phyloP scores from a whole-genome alignment of 768 basidiomycete genomes.

The Goffeauzyma gilvescens region DNA sequence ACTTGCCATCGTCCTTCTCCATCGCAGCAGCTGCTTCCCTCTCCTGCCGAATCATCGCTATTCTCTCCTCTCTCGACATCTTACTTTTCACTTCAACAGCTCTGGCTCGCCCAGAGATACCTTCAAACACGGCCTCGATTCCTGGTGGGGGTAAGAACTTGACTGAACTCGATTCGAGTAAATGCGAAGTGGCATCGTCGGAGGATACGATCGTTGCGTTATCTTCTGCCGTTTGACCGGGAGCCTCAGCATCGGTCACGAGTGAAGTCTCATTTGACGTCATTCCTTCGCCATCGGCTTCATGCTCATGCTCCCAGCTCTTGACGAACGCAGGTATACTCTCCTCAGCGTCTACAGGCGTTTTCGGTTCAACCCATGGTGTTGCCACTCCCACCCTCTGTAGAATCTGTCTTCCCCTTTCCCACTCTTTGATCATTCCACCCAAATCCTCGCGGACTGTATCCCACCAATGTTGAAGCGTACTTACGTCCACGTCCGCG shows the following conservation, averaged over 20 bases:
- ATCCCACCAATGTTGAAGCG: constrained; percentile 15
- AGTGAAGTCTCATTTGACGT: constrained; percentile 5
- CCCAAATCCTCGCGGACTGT: constrained; percentile 18
- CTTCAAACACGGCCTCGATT: constrained; percentile 22
- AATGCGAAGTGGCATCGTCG: constrained; percentile 3
- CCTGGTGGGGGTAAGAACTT: constrained; percentile 16
- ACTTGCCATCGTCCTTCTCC: not conserved
- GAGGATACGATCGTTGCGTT: not conserved
- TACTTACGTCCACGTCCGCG: no score
- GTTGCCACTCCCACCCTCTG: constrained; percentile 10
- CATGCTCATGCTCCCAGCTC: constrained; percentile 10
- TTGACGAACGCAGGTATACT: constrained; percentile 11
- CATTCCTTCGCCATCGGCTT: constrained; percentile 1
- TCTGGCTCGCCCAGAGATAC: not conserved
- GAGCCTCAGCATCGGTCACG: not conserved
- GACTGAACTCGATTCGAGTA: constrained; percentile 4
- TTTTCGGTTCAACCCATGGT: not conserved
- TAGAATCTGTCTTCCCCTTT: constrained; percentile 17
- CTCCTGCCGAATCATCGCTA: constrained; percentile 13
- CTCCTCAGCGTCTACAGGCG: not conserved
- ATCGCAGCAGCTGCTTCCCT: constrained; percentile 12
- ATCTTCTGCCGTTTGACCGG: no score
- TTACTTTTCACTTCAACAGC: not conserved
- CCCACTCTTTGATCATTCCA: constrained; percentile 20
- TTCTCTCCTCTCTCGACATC: constrained; percentile 21